Conservation (phyloP, 441 rosid genomes). For the Euphorbia celastroides region DNA sequence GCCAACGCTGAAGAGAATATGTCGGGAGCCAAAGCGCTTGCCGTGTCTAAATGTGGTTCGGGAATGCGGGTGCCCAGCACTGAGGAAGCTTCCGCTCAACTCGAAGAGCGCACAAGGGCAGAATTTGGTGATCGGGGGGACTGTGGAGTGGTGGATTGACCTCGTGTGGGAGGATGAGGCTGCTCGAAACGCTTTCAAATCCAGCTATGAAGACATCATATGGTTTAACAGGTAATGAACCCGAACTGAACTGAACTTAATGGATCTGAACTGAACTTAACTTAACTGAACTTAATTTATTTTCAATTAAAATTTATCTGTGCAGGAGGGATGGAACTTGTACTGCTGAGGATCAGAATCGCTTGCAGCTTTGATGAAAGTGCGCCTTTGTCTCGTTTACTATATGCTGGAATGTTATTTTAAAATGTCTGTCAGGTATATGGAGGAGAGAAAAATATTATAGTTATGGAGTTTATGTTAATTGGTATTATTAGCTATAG, state of each 20-base stretch:
- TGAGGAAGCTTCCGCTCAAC: neutral
- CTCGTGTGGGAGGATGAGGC: neutral
- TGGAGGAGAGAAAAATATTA: no score
- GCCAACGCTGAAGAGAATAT: neutral
- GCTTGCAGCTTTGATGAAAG: no score
- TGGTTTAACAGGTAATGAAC: neutral
- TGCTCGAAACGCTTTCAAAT: neutral
- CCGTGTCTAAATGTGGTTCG: neutral
- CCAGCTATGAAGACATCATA: neutral
- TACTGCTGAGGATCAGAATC: neutral
- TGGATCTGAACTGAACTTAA: neutral
- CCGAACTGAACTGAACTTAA: no score
- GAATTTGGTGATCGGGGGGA: neutral
- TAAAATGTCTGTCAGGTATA: no score
- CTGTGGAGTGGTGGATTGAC: neutral
- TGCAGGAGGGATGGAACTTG: neutral
- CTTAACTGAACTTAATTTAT: no score
- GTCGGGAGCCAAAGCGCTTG: neutral
- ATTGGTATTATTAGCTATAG: no score
- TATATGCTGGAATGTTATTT: no score
- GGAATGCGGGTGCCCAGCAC: neutral
- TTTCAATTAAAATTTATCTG: no score
- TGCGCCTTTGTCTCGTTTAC: no score
- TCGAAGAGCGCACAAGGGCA: neutral
- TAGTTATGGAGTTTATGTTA: no score